These are phyloP conservation scores for Pilobolus umbonatus DNA, from an alignment of 192 early-diverging fungal species.

Conservation along the genomic window DNA sequence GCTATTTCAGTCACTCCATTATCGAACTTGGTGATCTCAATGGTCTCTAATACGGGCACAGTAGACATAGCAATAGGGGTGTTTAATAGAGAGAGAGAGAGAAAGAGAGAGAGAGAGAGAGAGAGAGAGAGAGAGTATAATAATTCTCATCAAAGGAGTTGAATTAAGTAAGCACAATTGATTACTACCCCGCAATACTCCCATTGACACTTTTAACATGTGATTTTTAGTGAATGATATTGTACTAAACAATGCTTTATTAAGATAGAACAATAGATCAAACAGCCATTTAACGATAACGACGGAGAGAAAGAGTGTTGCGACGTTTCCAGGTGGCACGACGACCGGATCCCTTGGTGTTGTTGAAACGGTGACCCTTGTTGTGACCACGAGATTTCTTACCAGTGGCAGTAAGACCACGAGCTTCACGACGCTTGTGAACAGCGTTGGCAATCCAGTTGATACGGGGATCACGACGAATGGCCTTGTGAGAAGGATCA, in stretches of 20 bases:
- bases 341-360: slow-evolving; percentile 93
- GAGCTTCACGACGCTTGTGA: slow-evolving; percentile 97
- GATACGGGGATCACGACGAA: slow-evolving; percentile 97
- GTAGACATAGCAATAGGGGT: neutral
- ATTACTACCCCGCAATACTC: neutral
- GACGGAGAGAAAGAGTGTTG: slow-evolving; percentile 93
- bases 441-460: slow-evolving; percentile 98
- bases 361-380: slow-evolving; percentile 97
- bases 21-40: slow-evolving; percentile 36
- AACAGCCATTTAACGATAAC: slow-evolving; percentile 74
- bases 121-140: neutral
- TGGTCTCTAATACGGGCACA: slow-evolving; percentile 37
- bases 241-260: too few species aligned
- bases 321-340: slow-evolving; percentile 88
- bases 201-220: too few species aligned
- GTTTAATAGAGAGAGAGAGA: neutral
- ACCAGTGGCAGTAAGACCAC: slow-evolving; percentile 93
- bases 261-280: neutral
- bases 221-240: too few species aligned
- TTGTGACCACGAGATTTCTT: slow-evolving; percentile 96
- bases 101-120: neutral
- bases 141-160: neutral
- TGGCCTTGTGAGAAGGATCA: slow-evolving; percentile 95
- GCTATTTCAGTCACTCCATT: slow-evolving; percentile 57
- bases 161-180: neutral